A percentile compares a stretch with the other conserved stretches of the same genome.
phyloP scores from a whole-genome alignment of 768 basidiomycete species.

The Psilocybe subaeruginosa region DNA sequence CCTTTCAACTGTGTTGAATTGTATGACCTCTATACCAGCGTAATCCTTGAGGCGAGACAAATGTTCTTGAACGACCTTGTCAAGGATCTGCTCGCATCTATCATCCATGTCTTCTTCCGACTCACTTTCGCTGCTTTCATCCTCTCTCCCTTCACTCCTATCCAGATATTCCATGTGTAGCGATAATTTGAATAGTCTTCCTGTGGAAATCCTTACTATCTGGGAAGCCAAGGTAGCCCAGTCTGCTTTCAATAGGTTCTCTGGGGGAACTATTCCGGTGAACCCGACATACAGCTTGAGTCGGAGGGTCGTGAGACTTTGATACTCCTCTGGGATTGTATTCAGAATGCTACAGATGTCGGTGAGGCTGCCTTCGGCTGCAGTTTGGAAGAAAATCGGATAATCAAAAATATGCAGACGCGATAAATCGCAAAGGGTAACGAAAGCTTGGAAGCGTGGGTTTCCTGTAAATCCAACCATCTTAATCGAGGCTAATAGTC shows the following conservation, averaged over 20 bases:
- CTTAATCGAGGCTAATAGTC: not conserved
- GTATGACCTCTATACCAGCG: not conserved
- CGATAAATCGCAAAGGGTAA: not conserved
- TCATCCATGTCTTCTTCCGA: not conserved
- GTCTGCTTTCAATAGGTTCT: not conserved
- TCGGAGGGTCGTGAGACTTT: not conserved
- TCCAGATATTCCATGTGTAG: not conserved
- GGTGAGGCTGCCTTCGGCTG: not conserved
- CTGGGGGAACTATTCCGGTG: not conserved
- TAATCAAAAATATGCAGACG: not conserved
- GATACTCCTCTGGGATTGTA: not conserved
- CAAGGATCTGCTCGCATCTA: not conserved
- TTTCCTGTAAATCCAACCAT: not conserved
- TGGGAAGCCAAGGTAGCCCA: not conserved
- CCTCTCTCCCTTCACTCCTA: not conserved
- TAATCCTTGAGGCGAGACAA: not conserved
- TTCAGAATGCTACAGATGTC: not conserved
- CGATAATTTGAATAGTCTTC: not conserved
- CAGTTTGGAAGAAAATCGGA: not conserved
- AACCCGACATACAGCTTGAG: not conserved
- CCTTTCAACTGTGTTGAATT: not conserved
- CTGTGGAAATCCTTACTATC: not conserved
- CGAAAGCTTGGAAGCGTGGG: not conserved
- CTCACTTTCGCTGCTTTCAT: too few relatives aligned
- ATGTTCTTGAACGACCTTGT: not conserved